phyloP scores from a whole-genome alignment of 2,329 filamentous ascomycete species.

The Pyricularia pennisetigena region DNA sequence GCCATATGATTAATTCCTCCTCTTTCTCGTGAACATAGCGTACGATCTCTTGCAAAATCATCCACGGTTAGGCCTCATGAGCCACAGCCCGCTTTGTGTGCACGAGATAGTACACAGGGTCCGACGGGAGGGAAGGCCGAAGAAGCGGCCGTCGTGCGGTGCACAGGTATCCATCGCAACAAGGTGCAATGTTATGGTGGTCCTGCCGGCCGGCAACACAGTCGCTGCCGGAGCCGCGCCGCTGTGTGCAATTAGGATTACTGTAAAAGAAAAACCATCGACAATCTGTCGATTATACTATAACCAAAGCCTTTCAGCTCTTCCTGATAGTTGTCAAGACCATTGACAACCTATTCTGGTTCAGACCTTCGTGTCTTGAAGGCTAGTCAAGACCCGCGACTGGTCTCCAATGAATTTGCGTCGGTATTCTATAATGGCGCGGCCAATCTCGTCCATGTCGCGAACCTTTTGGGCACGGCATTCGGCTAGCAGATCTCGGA shows the following conservation, averaged over 20 bases:
- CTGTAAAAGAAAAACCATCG: not conserved
- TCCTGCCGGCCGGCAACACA: not conserved
- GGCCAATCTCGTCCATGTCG: slow-evolving; percentile 58
- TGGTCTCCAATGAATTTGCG: slow-evolving; percentile 54
- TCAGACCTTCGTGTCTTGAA: slow-evolving; percentile 29
- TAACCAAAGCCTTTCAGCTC: not conserved
- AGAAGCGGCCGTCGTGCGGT: not conserved
- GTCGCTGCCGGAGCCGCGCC: not conserved
- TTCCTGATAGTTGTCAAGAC: not conserved
- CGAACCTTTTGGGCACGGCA: slow-evolving; percentile 49
- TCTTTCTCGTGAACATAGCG: not conserved
- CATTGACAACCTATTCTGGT: not conserved
- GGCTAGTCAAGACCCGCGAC: slow-evolving; percentile 46
- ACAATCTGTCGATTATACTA: not conserved
- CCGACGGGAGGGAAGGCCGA: not conserved
- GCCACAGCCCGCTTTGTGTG: not conserved
- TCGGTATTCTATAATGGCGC: slow-evolving; percentile 58
- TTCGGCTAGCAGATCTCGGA: slow-evolving; percentile 50
- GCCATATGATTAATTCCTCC: not conserved
- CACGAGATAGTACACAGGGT: not conserved
- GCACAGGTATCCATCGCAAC: not conserved
- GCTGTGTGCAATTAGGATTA: not conserved
- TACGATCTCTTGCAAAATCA: not conserved
- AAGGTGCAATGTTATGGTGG: not conserved
- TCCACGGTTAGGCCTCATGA: not conserved